Evolutionary conservation across 2,329 filamentous ascomycete genomes (phyloP).

Genomic region (Alternaria consortialis): DNA sequence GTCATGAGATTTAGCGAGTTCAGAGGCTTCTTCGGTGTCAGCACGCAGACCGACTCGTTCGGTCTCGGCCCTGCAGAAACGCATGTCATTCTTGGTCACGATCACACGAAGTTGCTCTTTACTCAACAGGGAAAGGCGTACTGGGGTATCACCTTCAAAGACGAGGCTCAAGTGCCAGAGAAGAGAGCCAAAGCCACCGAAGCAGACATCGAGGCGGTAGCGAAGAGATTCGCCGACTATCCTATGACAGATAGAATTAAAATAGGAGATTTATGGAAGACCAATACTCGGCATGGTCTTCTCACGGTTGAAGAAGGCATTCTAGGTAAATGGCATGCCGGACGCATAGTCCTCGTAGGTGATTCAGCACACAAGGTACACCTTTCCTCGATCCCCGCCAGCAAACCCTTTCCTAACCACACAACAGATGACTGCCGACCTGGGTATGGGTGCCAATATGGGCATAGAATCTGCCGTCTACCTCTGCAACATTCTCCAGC

Average conservation of each 20-base stretch:
- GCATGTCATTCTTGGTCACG: slow-evolving; percentile 27
- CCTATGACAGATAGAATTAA: slow-evolving; percentile 38
- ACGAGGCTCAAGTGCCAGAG: slow-evolving; percentile 18
- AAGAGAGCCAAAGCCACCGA: slow-evolving; percentile 14
- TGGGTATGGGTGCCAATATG: slow-evolving; percentile 31
- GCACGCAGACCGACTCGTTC: slow-evolving; percentile 25
- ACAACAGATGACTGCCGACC: slow-evolving; percentile 30
- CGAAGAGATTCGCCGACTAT: slow-evolving; percentile 34
- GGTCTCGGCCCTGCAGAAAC: slow-evolving; percentile 35
- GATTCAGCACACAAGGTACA: slow-evolving; percentile 56
- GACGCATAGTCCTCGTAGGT: slow-evolving; percentile 53
- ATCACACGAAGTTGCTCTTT: slow-evolving; percentile 38
- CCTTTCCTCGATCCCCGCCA: neutral
- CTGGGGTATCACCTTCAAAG: slow-evolving; percentile 24
- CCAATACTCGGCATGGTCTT: slow-evolving; percentile 31
- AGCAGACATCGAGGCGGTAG: slow-evolving; percentile 42
- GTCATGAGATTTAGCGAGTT: slow-evolving; percentile 19
- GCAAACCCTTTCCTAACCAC: neutral
- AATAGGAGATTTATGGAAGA: slow-evolving; percentile 48
- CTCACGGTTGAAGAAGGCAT: slow-evolving; percentile 51
- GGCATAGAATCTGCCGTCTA: slow-evolving; percentile 31
- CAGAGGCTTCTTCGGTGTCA: slow-evolving; percentile 26
- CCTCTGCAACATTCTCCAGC: slow-evolving; percentile 27
- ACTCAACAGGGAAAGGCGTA: slow-evolving; percentile 29
- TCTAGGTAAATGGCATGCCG: slow-evolving; percentile 53